Evolutionary conservation across 2,329 filamentous ascomycete species (phyloP), one percentile per base, ranked within the genome.

Genomic region (Ploettnerulaceae sp.): DNA sequence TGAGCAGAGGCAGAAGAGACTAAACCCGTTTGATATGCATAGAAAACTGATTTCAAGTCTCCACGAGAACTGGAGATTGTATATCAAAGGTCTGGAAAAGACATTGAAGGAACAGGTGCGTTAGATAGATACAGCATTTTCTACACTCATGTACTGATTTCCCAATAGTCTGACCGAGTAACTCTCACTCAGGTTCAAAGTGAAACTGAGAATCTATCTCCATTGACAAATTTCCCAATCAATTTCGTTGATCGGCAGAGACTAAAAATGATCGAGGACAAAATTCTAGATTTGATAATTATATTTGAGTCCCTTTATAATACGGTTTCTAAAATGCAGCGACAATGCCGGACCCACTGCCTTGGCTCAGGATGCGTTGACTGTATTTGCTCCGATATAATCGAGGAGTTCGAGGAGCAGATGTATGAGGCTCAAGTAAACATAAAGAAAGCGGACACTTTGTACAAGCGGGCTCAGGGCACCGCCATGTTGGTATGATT

Each of bases 261-360:
- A 7, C 14, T 59, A n/a, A 57, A 57, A 20, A 24, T 51, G 2
- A 25, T 55, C 4, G 52, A 59, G 28, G 55, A 59, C 31, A 35
- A 17, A n/a, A 36, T 59, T 12, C 21, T 55, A 9, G 57, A 59
- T 35, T 38, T 58, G 14, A 26, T 50, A 28, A 38, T 57, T 5
- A 54, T 59, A 7, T 33, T 59, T 4, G 42, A 44, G 1, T 41
- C 40, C 1, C 38, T 55, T 4, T 8, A 48, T 1, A 34, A 57
- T 12, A 51, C 54, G 2, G 37, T 56, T 7, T 38, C 9, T 3
- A 15, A 42, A 3, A 12, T 57, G 9, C 17, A 17, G 24, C 3
- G 21, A 4, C 21, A 28, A 15, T 14, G 35, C 11, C 22, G 18
- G 5, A 28, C 12, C 3, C 2, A 18, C 3, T 26, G n/a, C 14